A percentile compares a stretch with the other conserved stretches of the same genome.
Conservation (phyloP, 2,329 filamentous ascomycete genomes). For the Epichloe glyceriae region DNA sequence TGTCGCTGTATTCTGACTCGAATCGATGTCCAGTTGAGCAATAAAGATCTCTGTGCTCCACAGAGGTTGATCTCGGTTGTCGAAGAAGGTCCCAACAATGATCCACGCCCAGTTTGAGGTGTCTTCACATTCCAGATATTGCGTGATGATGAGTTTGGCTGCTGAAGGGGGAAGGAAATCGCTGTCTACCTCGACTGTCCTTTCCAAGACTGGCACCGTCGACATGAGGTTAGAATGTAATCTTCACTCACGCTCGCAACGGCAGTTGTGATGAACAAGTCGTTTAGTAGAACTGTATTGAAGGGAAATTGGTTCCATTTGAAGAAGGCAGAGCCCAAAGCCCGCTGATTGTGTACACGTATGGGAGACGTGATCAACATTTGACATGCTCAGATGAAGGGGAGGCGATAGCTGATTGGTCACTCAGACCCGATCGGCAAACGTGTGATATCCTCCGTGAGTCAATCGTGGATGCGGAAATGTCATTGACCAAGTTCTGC, state of each 20-base stretch:
- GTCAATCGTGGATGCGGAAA: not conserved
- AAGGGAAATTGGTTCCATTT: not conserved
- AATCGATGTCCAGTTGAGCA: slow-evolving; percentile 15
- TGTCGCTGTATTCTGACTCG: slow-evolving; percentile 14
- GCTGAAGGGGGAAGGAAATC: slow-evolving; percentile 30
- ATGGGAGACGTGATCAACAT: not conserved
- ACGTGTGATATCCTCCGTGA: not conserved
- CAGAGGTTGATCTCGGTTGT: slow-evolving; percentile 24
- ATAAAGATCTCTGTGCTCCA: slow-evolving; percentile 35
- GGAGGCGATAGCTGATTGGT: not conserved
- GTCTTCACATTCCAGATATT: slow-evolving; percentile 23
- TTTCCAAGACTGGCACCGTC: slow-evolving; percentile 6
- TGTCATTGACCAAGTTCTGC: not conserved
- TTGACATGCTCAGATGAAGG: not conserved
- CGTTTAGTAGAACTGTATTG: not conserved
- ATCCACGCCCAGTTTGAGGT: slow-evolving; percentile 32
- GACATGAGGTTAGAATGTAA: slow-evolving; percentile 9
- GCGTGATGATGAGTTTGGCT: slow-evolving; percentile 31
- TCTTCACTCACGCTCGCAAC: not conserved
- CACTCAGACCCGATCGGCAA: not conserved
- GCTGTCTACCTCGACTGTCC: slow-evolving; percentile 16
- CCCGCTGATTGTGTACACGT: not conserved
- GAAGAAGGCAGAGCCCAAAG: not conserved
- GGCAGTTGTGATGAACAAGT: not conserved
- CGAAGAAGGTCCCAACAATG: slow-evolving; percentile 34